phyloP scores from a whole-genome alignment of 495 filamentous ascomycete species.

The Penicillium canescens region DNA sequence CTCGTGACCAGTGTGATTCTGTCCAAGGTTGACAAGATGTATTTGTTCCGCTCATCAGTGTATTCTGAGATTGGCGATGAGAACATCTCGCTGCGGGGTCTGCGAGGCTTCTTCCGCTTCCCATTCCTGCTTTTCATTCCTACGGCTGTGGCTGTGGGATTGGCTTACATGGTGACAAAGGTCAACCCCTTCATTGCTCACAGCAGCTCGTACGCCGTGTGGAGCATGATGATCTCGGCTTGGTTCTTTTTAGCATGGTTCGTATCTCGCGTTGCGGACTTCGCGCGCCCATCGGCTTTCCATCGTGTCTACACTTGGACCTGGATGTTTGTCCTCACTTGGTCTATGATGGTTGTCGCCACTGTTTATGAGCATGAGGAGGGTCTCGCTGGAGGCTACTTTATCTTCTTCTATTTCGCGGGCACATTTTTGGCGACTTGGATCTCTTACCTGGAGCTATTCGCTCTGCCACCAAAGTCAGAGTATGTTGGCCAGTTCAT shows the following conservation, averaged over 20 bases:
- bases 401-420: slow-evolving; percentile 77
- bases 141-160: slow-evolving; percentile 65
- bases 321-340: slow-evolving; percentile 78
- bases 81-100: slow-evolving; percentile 66
- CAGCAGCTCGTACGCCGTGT: slow-evolving; percentile 80
- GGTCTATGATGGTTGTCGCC: slow-evolving; percentile 68
- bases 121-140: slow-evolving; percentile 74
- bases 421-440: slow-evolving; percentile 72
- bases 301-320: slow-evolving; percentile 77
- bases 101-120: slow-evolving; percentile 80
- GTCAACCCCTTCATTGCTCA: slow-evolving; percentile 87
- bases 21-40: slow-evolving; percentile 69
- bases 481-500: slow-evolving; percentile 52
- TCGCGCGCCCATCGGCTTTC: slow-evolving; percentile 81
- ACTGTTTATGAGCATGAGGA: slow-evolving; percentile 73
- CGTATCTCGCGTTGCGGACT: slow-evolving; percentile 77
- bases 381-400: slow-evolving; percentile 75
- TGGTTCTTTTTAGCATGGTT: slow-evolving; percentile 85
- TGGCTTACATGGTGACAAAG: slow-evolving; percentile 75
- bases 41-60: slow-evolving; percentile 70
- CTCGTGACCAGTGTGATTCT: slow-evolving; percentile 67
- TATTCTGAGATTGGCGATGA: slow-evolving; percentile 59
- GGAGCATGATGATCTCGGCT: slow-evolving; percentile 80
- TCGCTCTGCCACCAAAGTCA: slow-evolving; percentile 69
- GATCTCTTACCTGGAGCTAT: slow-evolving; percentile 76